Evolutionary conservation across 1,284 basidiomycete species (phyloP).

Genomic region (Fomitopsis betulina): DNA sequence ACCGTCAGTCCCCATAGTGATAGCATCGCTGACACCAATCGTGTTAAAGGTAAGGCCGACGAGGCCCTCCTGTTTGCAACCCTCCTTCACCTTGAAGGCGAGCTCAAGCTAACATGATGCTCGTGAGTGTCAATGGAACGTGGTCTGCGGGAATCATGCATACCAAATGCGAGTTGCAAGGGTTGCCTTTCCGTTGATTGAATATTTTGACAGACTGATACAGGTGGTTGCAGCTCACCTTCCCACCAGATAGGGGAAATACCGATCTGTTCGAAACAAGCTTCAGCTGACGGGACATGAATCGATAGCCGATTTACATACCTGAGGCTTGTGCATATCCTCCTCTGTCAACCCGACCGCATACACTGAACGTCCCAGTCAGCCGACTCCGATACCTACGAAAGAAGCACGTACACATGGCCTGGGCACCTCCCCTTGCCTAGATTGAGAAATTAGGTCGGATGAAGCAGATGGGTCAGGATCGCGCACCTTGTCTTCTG

Average conservation of each 20-base stretch:
- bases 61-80: conserved; percentile 70
- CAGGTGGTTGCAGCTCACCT: conserved; percentile 39
- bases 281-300: not conserved
- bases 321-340: conserved; percentile 82
- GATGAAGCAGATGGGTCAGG: not conserved
- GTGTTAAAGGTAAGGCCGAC: conserved; percentile 79
- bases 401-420: conserved; percentile 54
- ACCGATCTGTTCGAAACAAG: conserved; percentile 53
- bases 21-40: conserved; percentile 78
- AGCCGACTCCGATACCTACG: conserved; percentile 2
- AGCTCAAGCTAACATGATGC: conserved; percentile 56
- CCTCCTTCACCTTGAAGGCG: conserved; percentile 70
- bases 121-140: too few relatives aligned
- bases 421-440: conserved; percentile 73
- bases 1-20: conserved; percentile 84
- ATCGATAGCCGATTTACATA: conserved; percentile 21
- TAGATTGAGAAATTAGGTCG: conserved; percentile 20
- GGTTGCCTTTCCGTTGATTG: conserved; percentile 52
- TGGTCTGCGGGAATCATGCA: conserved; percentile 13
- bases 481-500: conserved; percentile 59
- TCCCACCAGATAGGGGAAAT: conserved; percentile 88
- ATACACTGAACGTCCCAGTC: conserved; percentile 49
- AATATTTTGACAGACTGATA: not conserved
- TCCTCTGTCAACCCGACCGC: conserved; percentile 72
- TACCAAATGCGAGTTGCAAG: conserved; percentile 78